A percentile compares a stretch with the other conserved stretches of the same genome.
Conservation (phyloP, 306 rosid genomes). For the Leucaena leucocephala region DNA sequence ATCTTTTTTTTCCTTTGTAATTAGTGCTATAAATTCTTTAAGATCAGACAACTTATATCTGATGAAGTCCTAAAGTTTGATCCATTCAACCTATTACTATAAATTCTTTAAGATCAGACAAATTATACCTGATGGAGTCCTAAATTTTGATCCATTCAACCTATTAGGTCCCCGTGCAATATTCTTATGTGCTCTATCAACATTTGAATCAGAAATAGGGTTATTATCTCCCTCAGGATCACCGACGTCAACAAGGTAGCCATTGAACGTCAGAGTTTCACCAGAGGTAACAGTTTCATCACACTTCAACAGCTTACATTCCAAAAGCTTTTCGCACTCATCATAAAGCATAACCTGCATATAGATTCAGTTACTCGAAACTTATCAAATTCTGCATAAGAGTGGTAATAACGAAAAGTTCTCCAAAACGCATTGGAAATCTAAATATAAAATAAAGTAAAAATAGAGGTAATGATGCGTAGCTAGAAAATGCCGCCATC, state of each 20-base stretch:
- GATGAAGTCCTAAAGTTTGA: conserved; percentile 38
- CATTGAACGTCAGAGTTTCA: conserved; percentile 43
- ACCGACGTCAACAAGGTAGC: conserved; percentile 59
- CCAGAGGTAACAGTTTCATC: conserved; percentile 62
- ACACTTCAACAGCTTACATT: conserved; percentile 65
- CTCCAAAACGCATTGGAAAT: neutral
- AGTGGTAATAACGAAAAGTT: neutral
- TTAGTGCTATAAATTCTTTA: neutral
- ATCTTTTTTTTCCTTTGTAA: neutral
- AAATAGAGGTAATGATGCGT: neutral
- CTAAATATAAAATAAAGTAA: neutral
- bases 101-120: neutral
- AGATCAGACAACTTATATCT: conserved; percentile 28
- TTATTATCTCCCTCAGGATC: conserved; percentile 48
- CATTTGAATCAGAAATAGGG: conserved; percentile 41
- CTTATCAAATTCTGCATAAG: neutral
- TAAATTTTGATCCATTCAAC: conserved; percentile 30
- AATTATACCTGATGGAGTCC: conserved; percentile 38
- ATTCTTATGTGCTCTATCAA: conserved; percentile 33
- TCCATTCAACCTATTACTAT: neutral
- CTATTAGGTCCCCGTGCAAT: neutral
- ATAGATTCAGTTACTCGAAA: neutral
- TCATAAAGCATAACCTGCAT: conserved; percentile 66
- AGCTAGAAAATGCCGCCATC: neutral
- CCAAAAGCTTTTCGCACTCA: conserved; percentile 68